Conservation (phyloP, 129 eudicot species). For the Oenanthe sinensis region DNA sequence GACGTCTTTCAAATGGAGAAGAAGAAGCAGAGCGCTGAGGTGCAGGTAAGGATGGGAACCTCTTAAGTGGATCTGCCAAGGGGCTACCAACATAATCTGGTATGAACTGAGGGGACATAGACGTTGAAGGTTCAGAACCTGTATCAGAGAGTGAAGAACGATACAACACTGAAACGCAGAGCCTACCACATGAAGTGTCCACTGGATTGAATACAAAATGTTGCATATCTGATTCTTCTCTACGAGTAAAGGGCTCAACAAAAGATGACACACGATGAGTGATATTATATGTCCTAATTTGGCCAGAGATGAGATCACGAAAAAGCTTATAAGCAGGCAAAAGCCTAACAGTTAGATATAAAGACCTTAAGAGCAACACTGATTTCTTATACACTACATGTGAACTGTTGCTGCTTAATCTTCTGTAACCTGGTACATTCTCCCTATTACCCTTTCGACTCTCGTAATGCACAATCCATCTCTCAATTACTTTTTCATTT, state of each 20-base stretch:
- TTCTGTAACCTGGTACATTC: slow-evolving; percentile 36
- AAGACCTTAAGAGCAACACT: slow-evolving; percentile 62
- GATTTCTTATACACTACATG: slow-evolving; percentile 61
- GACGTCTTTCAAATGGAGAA: slow-evolving; percentile 64
- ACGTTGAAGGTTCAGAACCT: slow-evolving; percentile 66
- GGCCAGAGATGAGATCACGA: slow-evolving; percentile 62
- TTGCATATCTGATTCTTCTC: slow-evolving; percentile 80
- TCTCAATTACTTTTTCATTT: slow-evolving; percentile 64
- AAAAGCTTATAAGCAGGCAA: slow-evolving; percentile 81
- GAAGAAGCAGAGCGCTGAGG: slow-evolving; percentile 52
- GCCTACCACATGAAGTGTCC: slow-evolving; percentile 78
- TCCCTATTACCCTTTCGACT: slow-evolving; percentile 36
- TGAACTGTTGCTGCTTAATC: slow-evolving; percentile 44
- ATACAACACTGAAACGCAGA: slow-evolving; percentile 65
- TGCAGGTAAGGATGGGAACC: slow-evolving; percentile 51
- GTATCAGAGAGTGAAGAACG: slow-evolving; percentile 44
- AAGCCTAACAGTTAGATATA: slow-evolving; percentile 73
- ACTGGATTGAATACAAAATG: slow-evolving; percentile 63
- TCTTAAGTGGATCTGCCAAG: slow-evolving; percentile 62
- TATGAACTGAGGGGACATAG: slow-evolving; percentile 72
- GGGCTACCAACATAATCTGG: slow-evolving; percentile 94
- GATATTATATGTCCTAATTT: slow-evolving; percentile 44
- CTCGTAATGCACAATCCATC: slow-evolving; percentile 88
- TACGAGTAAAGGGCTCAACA: slow-evolving; percentile 61
- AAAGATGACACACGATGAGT: slow-evolving; percentile 60